These are phyloP conservation scores for Ensete glaucum DNA, from an alignment of 176 grass and related monocot genomes.

Conservation along the genomic window DNA sequence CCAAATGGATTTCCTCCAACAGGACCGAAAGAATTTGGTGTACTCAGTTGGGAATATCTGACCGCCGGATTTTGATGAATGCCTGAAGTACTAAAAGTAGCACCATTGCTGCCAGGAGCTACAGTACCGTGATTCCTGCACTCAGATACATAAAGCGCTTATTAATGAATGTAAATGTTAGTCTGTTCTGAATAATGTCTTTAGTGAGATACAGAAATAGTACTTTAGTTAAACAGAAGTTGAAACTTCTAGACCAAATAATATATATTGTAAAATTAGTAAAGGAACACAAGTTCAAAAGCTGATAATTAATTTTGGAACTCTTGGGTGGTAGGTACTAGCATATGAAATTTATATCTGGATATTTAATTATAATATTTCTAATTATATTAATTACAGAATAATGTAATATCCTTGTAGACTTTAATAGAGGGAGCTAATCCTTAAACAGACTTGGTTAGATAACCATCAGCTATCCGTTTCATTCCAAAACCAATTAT, in stretches of 20 bases:
- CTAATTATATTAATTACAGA: not conserved
- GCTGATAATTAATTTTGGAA: not conserved
- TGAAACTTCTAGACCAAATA: not conserved
- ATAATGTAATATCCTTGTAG: not conserved
- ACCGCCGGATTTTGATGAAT: constrained; percentile 50
- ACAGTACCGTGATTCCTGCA: constrained; percentile 68
- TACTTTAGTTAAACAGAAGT: not conserved
- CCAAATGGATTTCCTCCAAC: constrained; percentile 87
- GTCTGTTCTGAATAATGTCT: not conserved
- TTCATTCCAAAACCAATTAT: not conserved
- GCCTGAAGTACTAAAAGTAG: constrained; percentile 18
- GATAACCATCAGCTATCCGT: not conserved
- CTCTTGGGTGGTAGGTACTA: not conserved
- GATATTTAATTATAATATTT: not conserved
- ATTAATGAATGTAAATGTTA: not conserved
- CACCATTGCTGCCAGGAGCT: constrained; percentile 29
- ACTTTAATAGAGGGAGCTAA: not conserved
- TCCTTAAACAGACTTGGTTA: not conserved
- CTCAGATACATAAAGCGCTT: constrained; percentile 11
- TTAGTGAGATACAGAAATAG: not conserved
- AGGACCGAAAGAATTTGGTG: constrained; percentile 45
- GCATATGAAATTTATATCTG: not conserved
- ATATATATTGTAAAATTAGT: not conserved
- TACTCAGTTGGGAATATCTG: constrained; percentile 57
- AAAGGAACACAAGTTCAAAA: not conserved